These are phyloP conservation scores for Saccharum spontaneum DNA, from an alignment of 176 grass and related monocot genomes.

Conservation along the genomic window DNA sequence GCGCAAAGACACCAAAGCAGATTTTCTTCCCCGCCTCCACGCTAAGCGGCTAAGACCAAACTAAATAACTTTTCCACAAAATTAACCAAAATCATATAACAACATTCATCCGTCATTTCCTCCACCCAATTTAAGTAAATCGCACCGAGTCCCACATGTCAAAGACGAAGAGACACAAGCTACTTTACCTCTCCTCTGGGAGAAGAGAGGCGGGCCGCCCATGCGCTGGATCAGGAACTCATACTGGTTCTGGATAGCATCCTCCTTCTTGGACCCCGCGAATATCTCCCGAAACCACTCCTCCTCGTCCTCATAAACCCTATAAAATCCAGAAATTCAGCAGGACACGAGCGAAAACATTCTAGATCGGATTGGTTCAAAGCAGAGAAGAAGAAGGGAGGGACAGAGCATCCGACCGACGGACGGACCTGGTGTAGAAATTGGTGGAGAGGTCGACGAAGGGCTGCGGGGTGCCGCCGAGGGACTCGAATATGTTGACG, in stretches of 20 bases:
- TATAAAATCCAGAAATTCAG: conserved; percentile 4
- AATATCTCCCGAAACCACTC: conserved; percentile 94
- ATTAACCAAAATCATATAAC: not conserved
- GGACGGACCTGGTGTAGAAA: conserved; percentile 82
- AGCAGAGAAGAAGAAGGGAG: not conserved
- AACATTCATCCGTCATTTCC: not conserved
- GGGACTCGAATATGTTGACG: conserved; percentile 71
- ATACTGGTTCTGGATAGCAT: conserved; percentile 94
- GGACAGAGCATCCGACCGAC: not conserved
- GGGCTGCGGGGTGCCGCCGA: conserved; percentile 79
- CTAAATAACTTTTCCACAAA: not conserved
- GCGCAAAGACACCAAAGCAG: not conserved
- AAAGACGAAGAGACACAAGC: not conserved
- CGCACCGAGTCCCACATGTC: not conserved
- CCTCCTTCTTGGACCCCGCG: conserved; percentile 82
- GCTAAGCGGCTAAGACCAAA: not conserved
- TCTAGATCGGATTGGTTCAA: not conserved
- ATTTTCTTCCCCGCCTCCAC: not conserved
- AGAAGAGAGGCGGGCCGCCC: conserved; percentile 89
- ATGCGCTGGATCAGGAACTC: conserved; percentile 96
- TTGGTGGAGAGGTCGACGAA: conserved; percentile 93
- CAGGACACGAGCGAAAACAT: not conserved
- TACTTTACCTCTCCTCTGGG: conserved; percentile 73
- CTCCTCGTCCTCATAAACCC: conserved; percentile 88
- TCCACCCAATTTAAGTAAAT: not conserved